Evolutionary conservation across 1,284 basidiomycete genomes (phyloP).

Genomic region (Tilletia setariae): DNA sequence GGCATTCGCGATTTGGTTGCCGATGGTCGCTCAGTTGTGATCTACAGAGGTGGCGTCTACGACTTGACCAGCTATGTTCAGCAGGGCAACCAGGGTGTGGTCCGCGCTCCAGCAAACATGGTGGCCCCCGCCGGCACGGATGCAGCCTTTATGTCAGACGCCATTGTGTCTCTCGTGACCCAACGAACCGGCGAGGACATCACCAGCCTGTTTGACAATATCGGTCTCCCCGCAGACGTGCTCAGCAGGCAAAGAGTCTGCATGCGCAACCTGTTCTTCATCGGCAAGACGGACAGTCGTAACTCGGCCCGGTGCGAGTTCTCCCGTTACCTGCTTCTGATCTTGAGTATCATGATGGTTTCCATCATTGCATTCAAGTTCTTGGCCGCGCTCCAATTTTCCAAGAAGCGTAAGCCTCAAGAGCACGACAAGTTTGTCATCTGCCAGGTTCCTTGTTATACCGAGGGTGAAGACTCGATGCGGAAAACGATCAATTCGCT

Average conservation of each 20-base stretch:
- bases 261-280: conserved; percentile 84
- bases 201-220: conserved; percentile 70
- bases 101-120: conserved; percentile 65
- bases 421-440: conserved; percentile 98
- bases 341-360: conserved; percentile 87
- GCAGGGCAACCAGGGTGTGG: conserved; percentile 49
- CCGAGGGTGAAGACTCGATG: conserved; percentile 85
- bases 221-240: conserved; percentile 67
- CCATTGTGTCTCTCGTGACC: conserved; percentile 77
- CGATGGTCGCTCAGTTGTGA: conserved; percentile 66
- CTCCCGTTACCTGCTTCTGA: conserved; percentile 85
- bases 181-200: conserved; percentile 78
- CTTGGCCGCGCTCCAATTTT: conserved; percentile 86
- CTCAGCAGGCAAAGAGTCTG: conserved; percentile 78
- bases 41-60: conserved; percentile 81
- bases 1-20: conserved; percentile 70
- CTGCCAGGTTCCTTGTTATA: conserved; percentile 97
- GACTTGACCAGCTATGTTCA: conserved; percentile 74
- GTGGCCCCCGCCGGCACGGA: conserved; percentile 63
- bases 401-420: conserved; percentile 77
- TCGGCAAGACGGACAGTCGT: conserved; percentile 87
- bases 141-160: conserved; percentile 71
- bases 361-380: conserved; percentile 97
- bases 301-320: conserved; percentile 87
- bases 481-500: conserved; percentile 89